Evolutionary conservation across 2,329 filamentous ascomycete species (phyloP), one percentile per base, ranked within the genome.

Genomic region (Fusarium odoratissimum): DNA sequence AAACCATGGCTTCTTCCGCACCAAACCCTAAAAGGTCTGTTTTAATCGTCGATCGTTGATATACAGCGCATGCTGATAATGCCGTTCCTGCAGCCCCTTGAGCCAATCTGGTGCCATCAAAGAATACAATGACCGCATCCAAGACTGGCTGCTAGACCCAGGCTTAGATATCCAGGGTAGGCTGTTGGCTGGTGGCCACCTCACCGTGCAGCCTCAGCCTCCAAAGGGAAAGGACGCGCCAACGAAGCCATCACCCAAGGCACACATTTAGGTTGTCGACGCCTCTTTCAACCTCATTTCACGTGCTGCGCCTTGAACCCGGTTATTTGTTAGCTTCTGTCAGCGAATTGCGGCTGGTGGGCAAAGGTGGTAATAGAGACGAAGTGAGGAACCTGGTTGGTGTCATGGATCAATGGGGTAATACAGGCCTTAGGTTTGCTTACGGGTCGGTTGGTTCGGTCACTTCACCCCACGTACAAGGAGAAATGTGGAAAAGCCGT

Each of bases 401-500:
- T 17, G 14, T 9, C 1, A n/a, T 16, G 2, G 8, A 8, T 13
- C 0, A 7, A 19, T 6, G 8, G 1, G 16, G 16, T 17, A 17
- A 16, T 17, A 17, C 16, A 11, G 33, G 17, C 12, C 28, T 45
- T 28, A 3, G 13, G 11, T 12, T 25, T 28, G 4, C 0, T 45
- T 5, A 45, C 2, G 11, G 1, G 0, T 9, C 23, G 2, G 1
- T 23, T 4, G 13, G 2, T 10, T 8, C 23, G 40, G 16, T 42
- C 9, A 4, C 14, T 16, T 42, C 40, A 23, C 13, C 42, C 12
- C 17, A 21, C 10, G 21, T 17, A 17, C 0, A 17, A 12, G n/a
- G 2, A n/a, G 9, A 17, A 17, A n/a, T 1, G 13, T 11, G 0
- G 28, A 31, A 12, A n/a, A n/a, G 5, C 2, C 0, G 5, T 12